These are phyloP conservation scores for Coemansia sp. DNA, from an alignment of 192 early-diverging fungal species.

Conservation along the genomic window DNA sequence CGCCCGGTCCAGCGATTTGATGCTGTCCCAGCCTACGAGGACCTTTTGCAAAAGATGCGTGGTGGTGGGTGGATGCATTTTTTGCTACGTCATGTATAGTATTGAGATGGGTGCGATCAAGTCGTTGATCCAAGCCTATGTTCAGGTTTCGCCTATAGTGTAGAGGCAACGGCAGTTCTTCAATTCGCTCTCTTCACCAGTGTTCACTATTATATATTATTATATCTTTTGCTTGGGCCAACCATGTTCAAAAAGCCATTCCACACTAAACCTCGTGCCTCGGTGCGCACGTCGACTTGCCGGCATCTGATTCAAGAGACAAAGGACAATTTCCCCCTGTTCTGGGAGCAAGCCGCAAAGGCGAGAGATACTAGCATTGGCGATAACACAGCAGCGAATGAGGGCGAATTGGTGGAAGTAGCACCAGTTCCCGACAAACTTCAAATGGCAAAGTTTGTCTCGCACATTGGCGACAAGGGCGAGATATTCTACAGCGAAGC, in stretches of 20 bases:
- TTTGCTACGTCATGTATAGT: no score
- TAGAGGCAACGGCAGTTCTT: no score
- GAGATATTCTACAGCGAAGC: slow-evolving; percentile 58
- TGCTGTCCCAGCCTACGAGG: no score
- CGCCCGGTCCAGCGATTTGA: no score
- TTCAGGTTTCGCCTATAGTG: no score
- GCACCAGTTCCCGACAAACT: slow-evolving; percentile 55
- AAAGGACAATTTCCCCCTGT: slow-evolving; percentile 45
- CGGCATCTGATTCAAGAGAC: slow-evolving; percentile 63
- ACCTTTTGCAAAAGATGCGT: no score
- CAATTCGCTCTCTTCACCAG: no score
- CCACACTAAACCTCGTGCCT: slow-evolving; percentile 63
- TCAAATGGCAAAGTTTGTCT: slow-evolving; percentile 60
- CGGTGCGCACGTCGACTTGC: slow-evolving; percentile 64
- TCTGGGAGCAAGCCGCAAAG: slow-evolving; percentile 10
- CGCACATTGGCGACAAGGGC: slow-evolving; percentile 61
- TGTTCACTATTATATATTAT: no score
- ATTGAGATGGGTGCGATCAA: no score
- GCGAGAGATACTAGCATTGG: not conserved
- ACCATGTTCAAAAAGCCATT: slow-evolving; percentile 76
- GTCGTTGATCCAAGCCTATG: no score
- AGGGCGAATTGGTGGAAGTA: slow-evolving; percentile 13
- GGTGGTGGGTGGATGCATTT: no score
- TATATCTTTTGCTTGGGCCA: no score
- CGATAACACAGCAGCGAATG: slow-evolving; percentile 29